Base-by-base conservation (phyloP, 176 grass and related monocot species). In the Chloris gayana region DNA sequence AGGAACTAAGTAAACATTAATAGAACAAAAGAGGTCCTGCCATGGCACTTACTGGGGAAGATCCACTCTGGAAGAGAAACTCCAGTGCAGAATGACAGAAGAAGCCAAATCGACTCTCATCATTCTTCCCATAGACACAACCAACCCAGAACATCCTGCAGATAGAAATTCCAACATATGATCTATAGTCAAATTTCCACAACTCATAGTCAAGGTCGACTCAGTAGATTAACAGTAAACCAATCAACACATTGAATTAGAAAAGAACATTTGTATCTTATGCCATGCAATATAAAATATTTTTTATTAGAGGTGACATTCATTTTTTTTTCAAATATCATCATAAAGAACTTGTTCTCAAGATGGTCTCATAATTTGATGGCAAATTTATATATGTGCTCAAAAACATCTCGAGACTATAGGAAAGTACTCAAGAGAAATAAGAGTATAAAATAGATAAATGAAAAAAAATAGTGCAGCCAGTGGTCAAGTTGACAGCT, bases 11-110 rank as follows among this genome's bases (percentile, higher is more conserved):
- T 62, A 75, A 81, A 44, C 51, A 35, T 24, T 12, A 41, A 22
- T 38, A 41, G 17, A 51, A 12, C 57, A 57, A 83, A 49, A 56
- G 11, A 82, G 29, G 18, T 70, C 7, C 33, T 34, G 57, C 38
- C 29, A 58, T 74, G 72, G 65, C 58, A 85, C 95, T 86, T 86
- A 98, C 95, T 4, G 95, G 92, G 62, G 72, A 64, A 72, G 86
- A 93, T 83, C 90, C 88, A 60, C 76, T 95, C 39, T 93, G 90
- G 19, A 82, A 85, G 42, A 98, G 90, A 85, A 95, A 93, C 79
- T 98, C 95, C n/a, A 98, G 84, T 76, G 95, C 95, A 79, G 95
- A 85, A 84, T 98, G 90, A 74, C 92, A 95, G 53, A 98, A 98
- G 84, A 95, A 95, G 14, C 88, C 88, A 81, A 98, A 98, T 85